Conservation (phyloP, 352 stramenopile genomes). For the Pythium phragmitis region DNA sequence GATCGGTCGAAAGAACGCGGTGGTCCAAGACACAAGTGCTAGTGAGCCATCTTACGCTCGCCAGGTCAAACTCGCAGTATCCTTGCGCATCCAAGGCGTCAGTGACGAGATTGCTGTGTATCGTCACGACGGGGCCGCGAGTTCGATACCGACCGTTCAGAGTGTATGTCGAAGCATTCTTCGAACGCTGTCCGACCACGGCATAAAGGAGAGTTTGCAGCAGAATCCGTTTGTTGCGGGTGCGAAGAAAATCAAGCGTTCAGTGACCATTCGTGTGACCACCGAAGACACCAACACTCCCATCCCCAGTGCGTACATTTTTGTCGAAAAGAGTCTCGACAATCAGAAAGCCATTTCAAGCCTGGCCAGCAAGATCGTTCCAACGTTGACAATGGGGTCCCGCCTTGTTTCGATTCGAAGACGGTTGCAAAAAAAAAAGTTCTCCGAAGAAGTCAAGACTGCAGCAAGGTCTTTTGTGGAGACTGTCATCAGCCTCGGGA, state of each 20-base stretch:
- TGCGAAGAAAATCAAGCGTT: slow-evolving; percentile 44
- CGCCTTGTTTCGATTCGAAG: slow-evolving; percentile 59
- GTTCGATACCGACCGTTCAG: slow-evolving; percentile 44
- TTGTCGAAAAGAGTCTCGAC: slow-evolving; percentile 56
- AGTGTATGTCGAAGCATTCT: slow-evolving; percentile 52
- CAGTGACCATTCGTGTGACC: slow-evolving; percentile 50
- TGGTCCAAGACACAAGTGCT: neutral
- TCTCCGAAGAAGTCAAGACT: slow-evolving; percentile 32
- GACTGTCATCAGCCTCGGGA: slow-evolving; percentile 35
- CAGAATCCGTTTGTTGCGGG: slow-evolving; percentile 55
- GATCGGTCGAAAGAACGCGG: neutral
- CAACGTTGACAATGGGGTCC: slow-evolving; percentile 64
- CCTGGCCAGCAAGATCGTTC: slow-evolving; percentile 59
- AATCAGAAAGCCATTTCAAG: slow-evolving; percentile 39
- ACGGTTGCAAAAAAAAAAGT: slow-evolving; percentile 51
- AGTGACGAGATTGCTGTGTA: slow-evolving; percentile 46
- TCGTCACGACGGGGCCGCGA: slow-evolving; percentile 32
- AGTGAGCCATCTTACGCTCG: neutral
- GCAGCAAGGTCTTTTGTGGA: slow-evolving; percentile 32
- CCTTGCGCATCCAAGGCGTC: slow-evolving; percentile 43
- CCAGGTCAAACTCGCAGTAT: slow-evolving; percentile 30
- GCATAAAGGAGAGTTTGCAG: slow-evolving; percentile 68
- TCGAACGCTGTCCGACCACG: slow-evolving; percentile 42
- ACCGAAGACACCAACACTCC: slow-evolving; percentile 51
- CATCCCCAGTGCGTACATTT: slow-evolving; percentile 49